These are phyloP conservation scores for Apiospora koreana DNA, from an alignment of 2,329 filamentous ascomycete genomes.

Conservation along the genomic window DNA sequence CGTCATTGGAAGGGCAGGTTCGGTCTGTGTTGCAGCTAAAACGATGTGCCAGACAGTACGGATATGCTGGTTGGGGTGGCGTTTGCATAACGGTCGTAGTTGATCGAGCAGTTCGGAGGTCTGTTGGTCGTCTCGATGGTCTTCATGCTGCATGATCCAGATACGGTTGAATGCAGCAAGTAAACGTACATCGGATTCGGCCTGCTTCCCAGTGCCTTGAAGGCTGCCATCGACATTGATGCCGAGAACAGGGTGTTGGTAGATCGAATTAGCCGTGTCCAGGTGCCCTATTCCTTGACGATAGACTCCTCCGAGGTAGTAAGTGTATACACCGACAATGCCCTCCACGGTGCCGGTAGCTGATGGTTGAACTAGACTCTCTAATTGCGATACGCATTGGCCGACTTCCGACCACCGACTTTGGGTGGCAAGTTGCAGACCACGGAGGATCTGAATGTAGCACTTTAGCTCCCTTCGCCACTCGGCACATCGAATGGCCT, in stretches of 20 bases:
- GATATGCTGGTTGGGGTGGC: constrained; percentile 74
- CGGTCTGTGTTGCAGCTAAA: constrained; percentile 65
- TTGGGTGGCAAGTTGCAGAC: constrained; percentile 68
- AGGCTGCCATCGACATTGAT: constrained; percentile 42
- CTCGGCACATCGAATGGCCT: constrained; percentile 57
- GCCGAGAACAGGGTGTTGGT: constrained; percentile 61
- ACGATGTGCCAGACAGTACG: constrained; percentile 77
- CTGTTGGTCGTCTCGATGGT: constrained; percentile 56
- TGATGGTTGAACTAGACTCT: constrained; percentile 39
- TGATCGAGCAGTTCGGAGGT: constrained; percentile 64
- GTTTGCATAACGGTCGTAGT: constrained; percentile 66
- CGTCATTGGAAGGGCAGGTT: constrained; percentile 67
- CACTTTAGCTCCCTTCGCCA: constrained; percentile 69
- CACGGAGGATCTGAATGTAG: constrained; percentile 71
- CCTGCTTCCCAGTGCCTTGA: constrained; percentile 41
- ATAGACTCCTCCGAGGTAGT: constrained; percentile 76
- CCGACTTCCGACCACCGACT: constrained; percentile 70
- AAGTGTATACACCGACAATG: constrained; percentile 55
- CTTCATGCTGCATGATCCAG: constrained; percentile 69
- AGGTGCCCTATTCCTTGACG: constrained; percentile 77
- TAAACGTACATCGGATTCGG: constrained; percentile 64
- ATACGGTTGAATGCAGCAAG: constrained; percentile 69
- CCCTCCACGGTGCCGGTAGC: constrained; percentile 35
- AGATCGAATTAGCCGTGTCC: constrained; percentile 66
- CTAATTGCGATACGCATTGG: constrained; percentile 56